These are phyloP conservation scores for Suillus spraguei DNA, from an alignment of 768 basidiomycete genomes.

Conservation along the genomic window DNA sequence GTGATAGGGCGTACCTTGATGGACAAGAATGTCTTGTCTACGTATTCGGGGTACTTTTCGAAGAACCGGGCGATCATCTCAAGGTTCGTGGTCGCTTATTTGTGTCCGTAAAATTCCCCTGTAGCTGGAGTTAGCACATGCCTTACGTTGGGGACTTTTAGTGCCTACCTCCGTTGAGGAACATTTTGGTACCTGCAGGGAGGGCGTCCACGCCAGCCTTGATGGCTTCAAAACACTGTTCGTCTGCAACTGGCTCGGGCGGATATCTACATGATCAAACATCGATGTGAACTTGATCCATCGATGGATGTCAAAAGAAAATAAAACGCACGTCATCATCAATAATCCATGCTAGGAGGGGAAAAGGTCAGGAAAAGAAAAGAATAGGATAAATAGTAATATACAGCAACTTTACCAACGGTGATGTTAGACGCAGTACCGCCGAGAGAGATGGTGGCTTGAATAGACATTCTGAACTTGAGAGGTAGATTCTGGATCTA, in stretches of 20 bases:
- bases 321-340: slow-evolving; percentile 49
- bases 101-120: slow-evolving; percentile 62
- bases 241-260: slow-evolving; percentile 50
- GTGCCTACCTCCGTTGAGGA: slow-evolving; percentile 50
- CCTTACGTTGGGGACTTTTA: not conserved
- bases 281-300: slow-evolving; percentile 1
- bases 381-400: not conserved
- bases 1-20: slow-evolving; percentile 27
- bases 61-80: slow-evolving; percentile 53
- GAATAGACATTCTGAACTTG: slow-evolving; percentile 26
- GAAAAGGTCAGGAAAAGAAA: too few species aligned
- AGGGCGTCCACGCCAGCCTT: slow-evolving; percentile 49
- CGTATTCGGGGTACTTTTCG: slow-evolving; percentile 39
- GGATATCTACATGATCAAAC: slow-evolving; percentile 37
- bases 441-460: slow-evolving; percentile 37
- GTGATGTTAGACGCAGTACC: slow-evolving; percentile 3
- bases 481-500: not conserved
- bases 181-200: slow-evolving; percentile 46
- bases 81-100: slow-evolving; percentile 45
- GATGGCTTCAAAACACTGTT: slow-evolving; percentile 63
- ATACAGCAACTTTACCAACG: slow-evolving; percentile 5
- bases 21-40: slow-evolving; percentile 38
- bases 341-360: slow-evolving; percentile 46
- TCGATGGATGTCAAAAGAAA: not conserved
- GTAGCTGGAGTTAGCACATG: not conserved